These are phyloP conservation scores for Puya raimondii DNA, from an alignment of 176 grass and related monocot genomes.

Conservation along the genomic window DNA sequence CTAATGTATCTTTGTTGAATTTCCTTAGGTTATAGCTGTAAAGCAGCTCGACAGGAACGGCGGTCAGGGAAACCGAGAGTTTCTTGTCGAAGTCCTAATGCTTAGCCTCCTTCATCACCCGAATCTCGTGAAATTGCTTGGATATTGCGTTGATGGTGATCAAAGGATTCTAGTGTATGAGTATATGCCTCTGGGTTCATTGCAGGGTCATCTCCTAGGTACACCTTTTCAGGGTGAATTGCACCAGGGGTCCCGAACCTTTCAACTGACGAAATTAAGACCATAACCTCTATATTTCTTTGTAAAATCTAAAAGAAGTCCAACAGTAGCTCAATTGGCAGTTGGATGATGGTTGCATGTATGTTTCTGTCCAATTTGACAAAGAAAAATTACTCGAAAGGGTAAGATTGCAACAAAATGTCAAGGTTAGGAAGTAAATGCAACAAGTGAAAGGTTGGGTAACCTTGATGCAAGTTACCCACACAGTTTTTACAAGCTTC, in stretches of 20 bases:
- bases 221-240: neutral
- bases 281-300: too few relatives aligned
- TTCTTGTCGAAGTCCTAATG: conserved; percentile 87
- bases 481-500: neutral
- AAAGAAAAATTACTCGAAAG: too few relatives aligned
- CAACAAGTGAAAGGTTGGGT: neutral
- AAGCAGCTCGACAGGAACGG: conserved; percentile 72
- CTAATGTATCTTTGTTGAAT: neutral
- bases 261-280: too few relatives aligned
- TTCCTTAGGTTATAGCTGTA: conserved; percentile 57
- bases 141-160: conserved; percentile 54
- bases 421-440: neutral
- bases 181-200: conserved; percentile 60
- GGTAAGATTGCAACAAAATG: too few relatives aligned
- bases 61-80: conserved; percentile 72
- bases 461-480: neutral
- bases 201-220: conserved; percentile 76
- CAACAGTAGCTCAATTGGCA: too few relatives aligned
- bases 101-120: conserved; percentile 67
- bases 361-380: too few relatives aligned
- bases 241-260: neutral
- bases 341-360: too few relatives aligned
- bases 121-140: conserved; percentile 65
- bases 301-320: too few relatives aligned
- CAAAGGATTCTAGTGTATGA: conserved; percentile 81